phyloP scores from a whole-genome alignment of 2,329 filamentous ascomycete species.

The Tolypocladium amazonense region DNA sequence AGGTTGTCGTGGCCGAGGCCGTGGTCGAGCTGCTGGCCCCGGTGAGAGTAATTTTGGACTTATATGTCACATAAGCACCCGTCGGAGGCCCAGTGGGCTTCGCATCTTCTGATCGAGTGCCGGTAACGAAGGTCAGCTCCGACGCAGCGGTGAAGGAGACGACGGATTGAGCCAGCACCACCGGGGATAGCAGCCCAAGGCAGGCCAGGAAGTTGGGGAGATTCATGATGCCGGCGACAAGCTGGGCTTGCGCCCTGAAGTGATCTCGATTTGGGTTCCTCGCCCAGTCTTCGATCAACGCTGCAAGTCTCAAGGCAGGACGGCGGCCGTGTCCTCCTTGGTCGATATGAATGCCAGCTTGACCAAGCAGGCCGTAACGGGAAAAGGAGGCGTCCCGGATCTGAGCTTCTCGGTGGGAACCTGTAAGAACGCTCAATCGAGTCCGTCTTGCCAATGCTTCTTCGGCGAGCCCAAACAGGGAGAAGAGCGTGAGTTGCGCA shows the following conservation, averaged over 20 bases:
- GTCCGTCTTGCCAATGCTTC: neutral
- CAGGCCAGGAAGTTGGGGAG: slow-evolving; percentile 4
- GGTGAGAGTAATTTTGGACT: slow-evolving; percentile 30
- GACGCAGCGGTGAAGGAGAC: slow-evolving; percentile 20
- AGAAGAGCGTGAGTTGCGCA: neutral
- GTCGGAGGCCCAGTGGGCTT: slow-evolving; percentile 28
- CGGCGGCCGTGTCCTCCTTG: neutral
- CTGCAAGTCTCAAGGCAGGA: neutral
- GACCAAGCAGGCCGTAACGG: neutral
- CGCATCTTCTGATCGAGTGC: slow-evolving; percentile 25
- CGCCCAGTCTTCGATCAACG: neutral
- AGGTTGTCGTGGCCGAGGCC: slow-evolving; percentile 18
- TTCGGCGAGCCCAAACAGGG: neutral
- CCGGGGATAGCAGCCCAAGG: slow-evolving; percentile 13
- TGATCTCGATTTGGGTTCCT: neutral
- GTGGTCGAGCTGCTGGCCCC: slow-evolving; percentile 13
- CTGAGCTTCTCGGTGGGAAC: neutral
- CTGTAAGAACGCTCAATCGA: neutral
- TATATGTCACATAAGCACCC: slow-evolving; percentile 32
- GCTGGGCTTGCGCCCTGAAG: neutral
- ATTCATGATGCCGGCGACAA: slow-evolving; percentile 10
- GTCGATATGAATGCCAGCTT: neutral
- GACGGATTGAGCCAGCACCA: slow-evolving; percentile 13
- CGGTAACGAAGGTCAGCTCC: slow-evolving; percentile 24
- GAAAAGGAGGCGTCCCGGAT: neutral